These are phyloP conservation scores for Calamus simplicifolius DNA, from an alignment of 176 grass and related monocot species.

Conservation along the genomic window DNA sequence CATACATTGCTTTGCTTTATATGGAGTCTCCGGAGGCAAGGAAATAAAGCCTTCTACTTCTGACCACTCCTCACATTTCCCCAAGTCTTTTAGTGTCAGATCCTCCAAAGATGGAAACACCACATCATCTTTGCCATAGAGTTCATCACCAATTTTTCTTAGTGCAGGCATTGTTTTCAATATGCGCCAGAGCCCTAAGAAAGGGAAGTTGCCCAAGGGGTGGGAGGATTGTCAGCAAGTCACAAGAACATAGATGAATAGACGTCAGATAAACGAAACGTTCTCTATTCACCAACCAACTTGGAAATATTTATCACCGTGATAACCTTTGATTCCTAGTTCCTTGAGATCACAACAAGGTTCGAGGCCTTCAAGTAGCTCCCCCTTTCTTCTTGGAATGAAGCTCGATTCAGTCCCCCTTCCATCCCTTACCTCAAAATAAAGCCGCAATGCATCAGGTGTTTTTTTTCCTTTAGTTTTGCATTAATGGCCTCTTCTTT, in stretches of 20 bases:
- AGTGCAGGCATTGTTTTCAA: constrained; percentile 10
- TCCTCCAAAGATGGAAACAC: constrained; percentile 34
- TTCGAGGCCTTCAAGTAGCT: too few relatives aligned
- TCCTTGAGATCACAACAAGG: constrained; percentile 9
- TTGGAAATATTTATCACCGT: constrained; percentile 13
- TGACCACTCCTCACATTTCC: constrained; percentile 21
- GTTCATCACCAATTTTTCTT: constrained; percentile 13
- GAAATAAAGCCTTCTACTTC: constrained; percentile 3
- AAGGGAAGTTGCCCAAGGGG: constrained; percentile 29
- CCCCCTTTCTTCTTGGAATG: too few relatives aligned
- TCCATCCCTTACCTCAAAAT: too few relatives aligned
- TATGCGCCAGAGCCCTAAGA: constrained; percentile 17
- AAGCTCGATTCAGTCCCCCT: too few relatives aligned
- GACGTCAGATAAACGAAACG: constrained; percentile 7
- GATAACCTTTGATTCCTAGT: constrained; percentile 14
- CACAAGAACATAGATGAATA: constrained; percentile 10
- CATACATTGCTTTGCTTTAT: constrained; percentile 22
- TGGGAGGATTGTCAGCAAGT: constrained; percentile 20
- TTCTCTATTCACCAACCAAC: constrained; percentile 20
- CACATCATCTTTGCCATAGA: constrained; percentile 23
- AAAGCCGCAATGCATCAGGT: too few relatives aligned
- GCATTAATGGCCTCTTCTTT: too few relatives aligned
- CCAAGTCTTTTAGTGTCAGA: constrained; percentile 17
- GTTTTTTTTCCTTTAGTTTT: too few relatives aligned
- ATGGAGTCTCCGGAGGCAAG: constrained; percentile 8